Conservation (phyloP, 1,284 basidiomycete species). For the Anthracocystis panici-leucophaei region DNA sequence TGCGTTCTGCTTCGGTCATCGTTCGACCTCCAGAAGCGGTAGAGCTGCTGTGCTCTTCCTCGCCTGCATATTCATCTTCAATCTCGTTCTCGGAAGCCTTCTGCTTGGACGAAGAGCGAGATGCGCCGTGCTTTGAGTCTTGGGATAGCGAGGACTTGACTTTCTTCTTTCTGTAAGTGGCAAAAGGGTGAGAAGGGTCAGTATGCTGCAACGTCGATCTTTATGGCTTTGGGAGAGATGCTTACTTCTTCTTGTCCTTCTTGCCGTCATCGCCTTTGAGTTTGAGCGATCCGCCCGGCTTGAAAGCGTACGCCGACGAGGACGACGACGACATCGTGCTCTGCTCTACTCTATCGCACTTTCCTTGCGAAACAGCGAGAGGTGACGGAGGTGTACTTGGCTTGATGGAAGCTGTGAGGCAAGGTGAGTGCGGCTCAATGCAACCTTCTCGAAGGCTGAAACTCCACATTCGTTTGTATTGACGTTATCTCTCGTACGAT, state of each 20-base stretch:
- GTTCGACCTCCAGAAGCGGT: conserved; percentile 72
- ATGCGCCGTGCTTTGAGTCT: conserved; percentile 23
- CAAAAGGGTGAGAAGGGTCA: neutral
- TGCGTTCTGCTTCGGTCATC: conserved; percentile 87
- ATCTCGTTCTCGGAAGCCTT: neutral
- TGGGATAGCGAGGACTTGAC: conserved; percentile 46
- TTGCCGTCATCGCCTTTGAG: conserved; percentile 58
- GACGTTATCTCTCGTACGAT: conserved; percentile 12
- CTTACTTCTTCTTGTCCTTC: conserved; percentile 53
- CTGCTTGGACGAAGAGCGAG: conserved; percentile 19
- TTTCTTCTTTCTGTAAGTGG: conserved; percentile 53
- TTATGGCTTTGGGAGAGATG: conserved; percentile 6
- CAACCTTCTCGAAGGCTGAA: neutral
- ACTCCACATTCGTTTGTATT: neutral
- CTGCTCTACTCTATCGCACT: too few relatives aligned
- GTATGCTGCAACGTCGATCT: neutral
- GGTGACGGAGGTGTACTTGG: neutral
- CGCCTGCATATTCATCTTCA: neutral
- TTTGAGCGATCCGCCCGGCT: conserved; percentile 66
- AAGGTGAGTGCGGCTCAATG: neutral
- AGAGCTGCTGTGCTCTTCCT: conserved; percentile 72
- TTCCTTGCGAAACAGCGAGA: neutral
- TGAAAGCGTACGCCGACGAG: conserved; percentile 60
- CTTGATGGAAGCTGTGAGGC: neutral
- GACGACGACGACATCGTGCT: conserved; percentile 27